A percentile compares a stretch with the other conserved stretches of the same genome.
phyloP scores from a whole-genome alignment of 805 yeast species.

The Lachancea kluyveri region DNA sequence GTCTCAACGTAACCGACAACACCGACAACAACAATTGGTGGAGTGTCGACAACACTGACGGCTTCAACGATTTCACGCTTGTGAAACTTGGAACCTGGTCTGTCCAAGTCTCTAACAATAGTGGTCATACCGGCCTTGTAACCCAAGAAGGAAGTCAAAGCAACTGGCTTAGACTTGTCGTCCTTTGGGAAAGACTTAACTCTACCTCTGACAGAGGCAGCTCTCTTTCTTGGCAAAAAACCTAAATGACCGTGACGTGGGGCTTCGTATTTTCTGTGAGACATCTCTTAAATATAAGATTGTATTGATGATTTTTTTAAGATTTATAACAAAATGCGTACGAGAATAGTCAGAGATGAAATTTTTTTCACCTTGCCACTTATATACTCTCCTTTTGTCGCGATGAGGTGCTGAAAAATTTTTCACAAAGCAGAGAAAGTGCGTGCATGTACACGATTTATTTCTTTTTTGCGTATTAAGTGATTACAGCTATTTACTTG shows the following conservation, averaged over 20 bases:
- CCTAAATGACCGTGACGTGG: constrained; percentile 99
- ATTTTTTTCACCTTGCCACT: too few relatives aligned
- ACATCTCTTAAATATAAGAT: constrained; percentile 57
- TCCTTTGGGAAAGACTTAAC: constrained; percentile 99
- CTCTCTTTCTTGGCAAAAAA: constrained; percentile 99
- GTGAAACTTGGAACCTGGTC: constrained; percentile 99
- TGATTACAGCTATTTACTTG: too few relatives aligned
- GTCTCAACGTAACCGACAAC: constrained; percentile 99
- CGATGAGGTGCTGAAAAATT: constrained; percentile 16
- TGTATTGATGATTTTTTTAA: too few relatives aligned
- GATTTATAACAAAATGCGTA: too few relatives aligned
- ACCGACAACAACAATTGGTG: constrained; percentile 98
- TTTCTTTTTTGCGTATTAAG: too few relatives aligned
- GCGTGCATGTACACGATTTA: too few relatives aligned
- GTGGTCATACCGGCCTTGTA: constrained; percentile 99
- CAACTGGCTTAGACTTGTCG: constrained; percentile 95
- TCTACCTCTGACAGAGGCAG: constrained; percentile 97
- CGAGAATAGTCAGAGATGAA: too few relatives aligned
- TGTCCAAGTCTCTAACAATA: constrained; percentile 99
- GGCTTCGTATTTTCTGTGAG: constrained; percentile 99
- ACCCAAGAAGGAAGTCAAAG: constrained; percentile 99
- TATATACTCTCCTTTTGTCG: constrained; percentile 17
- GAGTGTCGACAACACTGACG: constrained; percentile 98
- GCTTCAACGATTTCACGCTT: constrained; percentile 99
- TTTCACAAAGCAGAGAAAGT: constrained; percentile 3